phyloP scores from a whole-genome alignment of 176 grass and related monocot species.

The Leersia perrieri region DNA sequence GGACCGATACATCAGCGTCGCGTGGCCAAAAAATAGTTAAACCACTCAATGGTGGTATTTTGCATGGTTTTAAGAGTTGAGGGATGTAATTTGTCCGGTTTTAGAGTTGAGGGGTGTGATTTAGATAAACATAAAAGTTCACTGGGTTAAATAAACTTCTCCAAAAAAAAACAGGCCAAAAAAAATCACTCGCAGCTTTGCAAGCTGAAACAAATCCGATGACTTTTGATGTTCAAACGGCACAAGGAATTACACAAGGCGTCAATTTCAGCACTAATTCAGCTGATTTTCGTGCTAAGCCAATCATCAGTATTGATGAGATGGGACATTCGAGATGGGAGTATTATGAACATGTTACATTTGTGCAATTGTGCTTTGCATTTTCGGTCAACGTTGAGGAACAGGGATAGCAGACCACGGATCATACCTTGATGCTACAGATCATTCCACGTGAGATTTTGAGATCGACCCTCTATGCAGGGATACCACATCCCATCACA shows the following conservation, averaged over 20 bases:
- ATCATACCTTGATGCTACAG: not conserved
- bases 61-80: too few relatives aligned
- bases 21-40: too few relatives aligned
- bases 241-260: not conserved
- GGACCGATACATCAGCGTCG: too few relatives aligned
- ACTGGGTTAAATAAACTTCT: too few relatives aligned
- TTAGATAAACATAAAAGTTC: too few relatives aligned
- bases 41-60: too few relatives aligned
- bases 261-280: not conserved
- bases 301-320: not conserved
- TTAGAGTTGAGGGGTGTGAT: too few relatives aligned
- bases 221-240: not conserved
- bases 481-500: not conserved
- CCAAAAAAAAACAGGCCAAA: not conserved
- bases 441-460: not conserved
- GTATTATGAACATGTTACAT: not conserved
- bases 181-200: not conserved
- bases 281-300: not conserved
- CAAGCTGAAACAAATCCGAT: not conserved
- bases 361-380: too few relatives aligned
- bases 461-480: not conserved
- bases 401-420: not conserved
- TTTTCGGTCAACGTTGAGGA: not conserved
- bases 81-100: too few relatives aligned
- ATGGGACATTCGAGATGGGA: not conserved